Evolutionary conservation across 345 rosid species (phyloP).

Genomic region (Gossypioides kirkii): DNA sequence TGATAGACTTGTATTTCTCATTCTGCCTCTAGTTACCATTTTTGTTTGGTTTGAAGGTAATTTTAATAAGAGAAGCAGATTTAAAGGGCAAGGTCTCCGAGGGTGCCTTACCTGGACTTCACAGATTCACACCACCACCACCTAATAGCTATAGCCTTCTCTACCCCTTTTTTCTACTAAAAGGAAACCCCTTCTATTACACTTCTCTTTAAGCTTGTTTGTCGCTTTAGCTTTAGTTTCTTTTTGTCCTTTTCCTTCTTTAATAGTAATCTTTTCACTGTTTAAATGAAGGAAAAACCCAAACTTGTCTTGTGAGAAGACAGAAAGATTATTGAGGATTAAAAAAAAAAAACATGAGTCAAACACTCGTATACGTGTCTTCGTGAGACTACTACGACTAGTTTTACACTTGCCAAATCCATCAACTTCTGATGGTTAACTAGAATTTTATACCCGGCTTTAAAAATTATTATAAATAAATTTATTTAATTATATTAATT

Average conservation of each 20-base stretch:
- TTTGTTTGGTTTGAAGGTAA: too few relatives aligned
- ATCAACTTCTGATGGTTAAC: too few relatives aligned
- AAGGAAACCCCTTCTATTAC: not conserved
- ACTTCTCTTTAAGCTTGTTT: not conserved
- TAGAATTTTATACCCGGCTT: too few relatives aligned
- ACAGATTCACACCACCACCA: too few relatives aligned
- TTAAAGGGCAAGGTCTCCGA: not conserved
- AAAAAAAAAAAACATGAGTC: not conserved
- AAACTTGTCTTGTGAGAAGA: not conserved
- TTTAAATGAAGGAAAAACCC: conserved; percentile 6
- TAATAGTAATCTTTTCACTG: not conserved
- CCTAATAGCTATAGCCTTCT: too few relatives aligned
- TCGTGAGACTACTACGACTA: not conserved
- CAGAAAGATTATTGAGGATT: not conserved
- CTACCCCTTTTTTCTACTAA: too few relatives aligned
- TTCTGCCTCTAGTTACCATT: not conserved
- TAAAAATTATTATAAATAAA: too few relatives aligned
- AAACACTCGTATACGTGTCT: not conserved
- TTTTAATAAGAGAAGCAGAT: not conserved
- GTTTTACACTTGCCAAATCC: too few relatives aligned
- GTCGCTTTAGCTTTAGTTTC: not conserved
- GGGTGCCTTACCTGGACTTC: too few relatives aligned
- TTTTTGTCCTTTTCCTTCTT: not conserved
- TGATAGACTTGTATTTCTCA: not conserved
- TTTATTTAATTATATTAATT: too few relatives aligned